A percentile compares a stretch with the other conserved stretches of the same genome.
Conservation (phyloP, 1,284 basidiomycete species). For the Cystobasidium sp. region DNA sequence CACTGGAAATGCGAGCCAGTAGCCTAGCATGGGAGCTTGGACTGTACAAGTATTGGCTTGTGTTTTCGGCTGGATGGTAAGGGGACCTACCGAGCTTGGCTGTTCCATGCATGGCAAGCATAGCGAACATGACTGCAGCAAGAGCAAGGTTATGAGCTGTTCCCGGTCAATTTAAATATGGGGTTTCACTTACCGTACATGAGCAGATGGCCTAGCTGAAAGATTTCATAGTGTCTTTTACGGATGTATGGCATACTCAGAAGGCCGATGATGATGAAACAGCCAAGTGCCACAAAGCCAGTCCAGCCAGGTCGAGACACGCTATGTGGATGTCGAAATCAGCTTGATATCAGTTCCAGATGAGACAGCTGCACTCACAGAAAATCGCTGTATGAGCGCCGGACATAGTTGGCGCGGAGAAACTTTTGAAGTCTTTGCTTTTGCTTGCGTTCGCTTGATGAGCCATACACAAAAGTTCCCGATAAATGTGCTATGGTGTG, state of each 20-base stretch:
- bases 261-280: conserved; percentile 8
- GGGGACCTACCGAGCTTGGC: conserved; percentile 1
- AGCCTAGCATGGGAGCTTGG: conserved; percentile 35
- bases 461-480: conserved; percentile 20
- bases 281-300: conserved; percentile 15
- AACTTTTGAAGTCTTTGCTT: neutral
- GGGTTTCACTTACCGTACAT: conserved; percentile 14
- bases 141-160: neutral
- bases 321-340: neutral
- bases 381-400: conserved; percentile 5
- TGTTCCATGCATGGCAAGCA: conserved; percentile 31
- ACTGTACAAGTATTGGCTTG: neutral
- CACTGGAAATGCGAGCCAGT: conserved; percentile 24
- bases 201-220: conserved; percentile 33
- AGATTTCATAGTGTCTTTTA: conserved; percentile 14
- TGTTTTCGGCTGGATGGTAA: neutral
- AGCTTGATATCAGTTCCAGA: neutral
- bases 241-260: conserved; percentile 11
- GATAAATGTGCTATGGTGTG: conserved; percentile 29
- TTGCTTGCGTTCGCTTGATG: conserved; percentile 4
- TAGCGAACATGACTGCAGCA: conserved; percentile 28
- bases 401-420: conserved; percentile 5
- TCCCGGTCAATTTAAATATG: neutral
- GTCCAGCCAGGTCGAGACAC: conserved; percentile 21
- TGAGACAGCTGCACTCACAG: conserved; percentile 3